Evolutionary conservation across 345 rosid genomes (phyloP).

Genomic region (Citrus cavaleriei): DNA sequence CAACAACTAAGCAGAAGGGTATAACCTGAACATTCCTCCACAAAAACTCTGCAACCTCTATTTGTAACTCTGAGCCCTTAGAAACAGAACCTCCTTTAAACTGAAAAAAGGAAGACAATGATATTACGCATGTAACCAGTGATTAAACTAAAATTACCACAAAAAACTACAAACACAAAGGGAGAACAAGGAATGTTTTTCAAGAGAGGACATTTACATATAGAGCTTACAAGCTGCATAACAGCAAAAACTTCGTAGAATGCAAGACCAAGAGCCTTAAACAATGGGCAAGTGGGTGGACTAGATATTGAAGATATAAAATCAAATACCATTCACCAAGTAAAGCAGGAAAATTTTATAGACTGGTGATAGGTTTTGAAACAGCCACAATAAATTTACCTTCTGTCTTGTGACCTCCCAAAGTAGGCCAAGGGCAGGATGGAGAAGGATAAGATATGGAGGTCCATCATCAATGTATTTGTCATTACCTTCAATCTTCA

Average conservation of each 20-base stretch:
- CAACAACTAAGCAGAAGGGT: conserved; percentile 1
- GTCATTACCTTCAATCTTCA: conserved; percentile 63
- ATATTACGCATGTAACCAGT: conserved; percentile 3
- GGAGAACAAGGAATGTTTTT: background rate
- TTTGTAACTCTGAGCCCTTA: conserved; percentile 72
- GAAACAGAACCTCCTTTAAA: conserved; percentile 75
- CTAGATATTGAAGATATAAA: background rate
- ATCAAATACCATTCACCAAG: background rate
- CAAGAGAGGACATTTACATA: background rate
- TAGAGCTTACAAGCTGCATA: background rate
- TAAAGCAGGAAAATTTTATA: background rate
- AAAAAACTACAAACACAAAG: background rate
- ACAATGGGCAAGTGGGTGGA: background rate
- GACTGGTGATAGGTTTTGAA: background rate
- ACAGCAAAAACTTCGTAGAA: background rate
- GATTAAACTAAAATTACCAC: background rate
- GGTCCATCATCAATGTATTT: conserved; percentile 64
- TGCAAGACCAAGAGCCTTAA: background rate
- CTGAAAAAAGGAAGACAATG: conserved; percentile 32
- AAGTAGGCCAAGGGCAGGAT: conserved; percentile 93
- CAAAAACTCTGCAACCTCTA: conserved; percentile 83
- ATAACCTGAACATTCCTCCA: conserved; percentile 90
- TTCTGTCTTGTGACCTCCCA: conserved; percentile 90
- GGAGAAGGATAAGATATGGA: conserved; percentile 84
- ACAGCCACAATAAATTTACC: conserved; percentile 35